Evolutionary conservation across 2,329 filamentous ascomycete genomes (phyloP), one percentile per base, ranked within the genome.

Genomic region (Sporothrix humicola): DNA sequence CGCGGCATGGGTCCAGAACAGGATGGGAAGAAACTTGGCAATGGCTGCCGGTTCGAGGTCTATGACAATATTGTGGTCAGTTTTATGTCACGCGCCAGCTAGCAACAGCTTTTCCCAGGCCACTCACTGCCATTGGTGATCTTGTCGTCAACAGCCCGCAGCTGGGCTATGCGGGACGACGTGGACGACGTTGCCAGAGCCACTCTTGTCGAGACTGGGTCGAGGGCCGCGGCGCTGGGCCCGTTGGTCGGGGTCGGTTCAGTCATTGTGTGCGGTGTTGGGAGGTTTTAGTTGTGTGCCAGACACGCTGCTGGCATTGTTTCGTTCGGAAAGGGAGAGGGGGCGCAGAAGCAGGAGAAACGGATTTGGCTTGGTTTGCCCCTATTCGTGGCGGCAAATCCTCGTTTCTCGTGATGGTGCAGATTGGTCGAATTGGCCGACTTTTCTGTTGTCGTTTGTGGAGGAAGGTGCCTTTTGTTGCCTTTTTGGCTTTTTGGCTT

Each of bases 1-100:
- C 78, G 92, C 90, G 75, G 93, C 89, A 80, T 98, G 94, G 70
- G 95, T 98, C 80, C 90, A 90, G 83, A 98, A 95, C 46, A 99
- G 88, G 48, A 94, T 85, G 75, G 89, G 87, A 76, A 97, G 84
- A 71, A 96, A 81, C 74, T 82, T 81, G 69, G 85, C 82, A 72
- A 89, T 82, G 71, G 87, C 81, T 63, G 85, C 81, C 81, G 82
- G 80, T 73, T 86, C 84, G 78, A 87, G 80, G 74, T 83, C 87
- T 87, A 15, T 1, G 23, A 3, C 8, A 52, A n/a, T 12, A 50
- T 71, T 31, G 42, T 50, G n/a, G 4, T 46, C 42, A 9, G 42
- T 23, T 8, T 17, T 17, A 56, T n/a, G 26, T 69, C 44, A 50
- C 46, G 23, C 26, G 17, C 46, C 26, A 68, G 15, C 44, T 50